Base-by-base conservation (phyloP, 495 filamentous ascomycete genomes). In the Neurospora pannonica region DNA sequence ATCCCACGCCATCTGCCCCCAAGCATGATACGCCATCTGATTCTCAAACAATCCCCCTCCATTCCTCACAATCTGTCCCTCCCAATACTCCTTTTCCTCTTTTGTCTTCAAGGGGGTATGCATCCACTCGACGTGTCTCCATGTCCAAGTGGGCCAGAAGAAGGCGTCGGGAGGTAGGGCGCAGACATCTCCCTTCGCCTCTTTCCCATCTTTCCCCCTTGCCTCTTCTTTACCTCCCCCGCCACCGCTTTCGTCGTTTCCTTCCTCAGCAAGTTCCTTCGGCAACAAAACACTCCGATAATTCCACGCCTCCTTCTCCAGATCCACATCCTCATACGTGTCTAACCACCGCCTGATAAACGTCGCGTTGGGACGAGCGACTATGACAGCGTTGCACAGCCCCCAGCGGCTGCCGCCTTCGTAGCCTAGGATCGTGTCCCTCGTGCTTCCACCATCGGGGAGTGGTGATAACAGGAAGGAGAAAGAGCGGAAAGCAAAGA, bases 61-160 rank as follows among this genome's bases (percentile, higher is more conserved):
- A 48, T 85, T 79, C 28, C 74, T 76, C 21, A 79, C 71, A 28
- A 85, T 83, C 77, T 82, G 78, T 9, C 71, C 75, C 9, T 79
- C 40, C 83, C 81, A 84, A 54, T 77, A 79, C 24, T 31, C 54
- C n/a, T 75, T 74, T 1, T 79, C 79, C 67, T 84, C 79, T 9
- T 80, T 73, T 1, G 71, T 74, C 34, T 75, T 78, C 7, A 87
- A 76, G 36, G 74, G 75, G 70, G 83, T 73, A 71, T 87, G 84
- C 85, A 87, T 87, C 75, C 82, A 87, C 54, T 83, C 78, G 67
- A 86, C 78, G 74, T 86, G 83, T 46, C 77, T 74, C 76, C 81
- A 84, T 0, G 85, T 86, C 85, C 85, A 87, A 5, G 84, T 86
- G 7, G 85, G 85, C 85, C 85, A 87, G 76, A 85, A 86, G 77